Evolutionary conservation across 345 rosid species (phyloP), one percentile per base, ranked within the genome.

Genomic region (Gossypium sturtianum): DNA sequence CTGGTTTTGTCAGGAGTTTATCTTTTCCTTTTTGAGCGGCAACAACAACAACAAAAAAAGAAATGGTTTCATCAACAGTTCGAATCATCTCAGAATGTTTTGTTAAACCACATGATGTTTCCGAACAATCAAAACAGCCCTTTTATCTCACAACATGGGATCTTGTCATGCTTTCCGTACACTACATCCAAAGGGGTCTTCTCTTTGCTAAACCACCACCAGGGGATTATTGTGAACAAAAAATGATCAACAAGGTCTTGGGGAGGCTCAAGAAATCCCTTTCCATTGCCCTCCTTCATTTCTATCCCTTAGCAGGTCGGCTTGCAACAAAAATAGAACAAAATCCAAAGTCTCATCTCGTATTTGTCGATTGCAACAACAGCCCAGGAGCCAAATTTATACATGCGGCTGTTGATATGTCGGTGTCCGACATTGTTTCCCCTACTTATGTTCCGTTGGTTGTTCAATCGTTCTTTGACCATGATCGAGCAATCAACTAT

Each of bases 401-500:
- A 57, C 83, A 87, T 20, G 88, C 97, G 0, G 53, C 84, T 16
- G 56, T 83, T 0, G 84, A 89, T 74, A 11, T 83, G 74, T 68
- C 85, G 1, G 27, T 88, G 0, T 81, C 78, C 0, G 90, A 89
- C 19, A 71, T 90, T 64, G 71, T 88, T 63, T 85, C 85, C 1
- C 81, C 94, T 0, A 86, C 76, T 1, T 84, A 88, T 71, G 87
- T 87, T 3, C 94, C 94, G 0, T 15, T 64, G 66, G 83, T 83
- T 20, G 91, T 89, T 63, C 90, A 83, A 53, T 87, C 86, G 5
- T 86, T 93, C 56, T 91, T 93, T 48, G 94, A 89, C 16, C 94
- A 89, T 29, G 86, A 89, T 34, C 61, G 82, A 64, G 93, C 90
- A 0, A 2, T 85, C 72, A 85, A 82, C 63, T 87, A 76, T 12